Conservation (phyloP, 352 stramenopile species). For the Globisporangium perplexum region DNA sequence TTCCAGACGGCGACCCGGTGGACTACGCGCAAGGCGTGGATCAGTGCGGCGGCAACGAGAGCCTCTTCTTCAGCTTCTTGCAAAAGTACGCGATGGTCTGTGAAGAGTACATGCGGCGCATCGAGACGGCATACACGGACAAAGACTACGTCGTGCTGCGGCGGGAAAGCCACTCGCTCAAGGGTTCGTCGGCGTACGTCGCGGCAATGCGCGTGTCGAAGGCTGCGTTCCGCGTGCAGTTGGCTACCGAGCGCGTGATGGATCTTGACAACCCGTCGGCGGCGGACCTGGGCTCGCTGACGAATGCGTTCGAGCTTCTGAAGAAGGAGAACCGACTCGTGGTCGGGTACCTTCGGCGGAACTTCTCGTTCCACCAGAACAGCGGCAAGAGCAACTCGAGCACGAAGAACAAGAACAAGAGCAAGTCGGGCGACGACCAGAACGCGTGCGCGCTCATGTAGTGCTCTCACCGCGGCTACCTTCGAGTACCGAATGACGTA, state of each 20-base stretch:
- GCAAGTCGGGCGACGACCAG: constrained; percentile 33
- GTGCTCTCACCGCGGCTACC: neutral
- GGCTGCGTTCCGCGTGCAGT: constrained; percentile 70
- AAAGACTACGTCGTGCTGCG: constrained; percentile 60
- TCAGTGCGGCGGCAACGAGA: constrained; percentile 78
- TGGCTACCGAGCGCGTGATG: constrained; percentile 76
- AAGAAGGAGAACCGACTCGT: constrained; percentile 70
- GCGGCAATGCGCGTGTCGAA: constrained; percentile 81
- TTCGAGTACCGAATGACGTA: constrained; percentile 4
- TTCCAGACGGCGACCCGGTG: constrained; percentile 72
- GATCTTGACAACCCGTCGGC: constrained; percentile 27
- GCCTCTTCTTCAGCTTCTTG: constrained; percentile 74
- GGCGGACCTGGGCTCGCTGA: constrained; percentile 29
- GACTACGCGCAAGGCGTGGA: constrained; percentile 78
- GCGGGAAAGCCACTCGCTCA: constrained; percentile 80
- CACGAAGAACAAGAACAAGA: constrained; percentile 12
- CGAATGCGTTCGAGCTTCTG: constrained; percentile 50
- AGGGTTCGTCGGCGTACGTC: constrained; percentile 83
- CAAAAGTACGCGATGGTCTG: constrained; percentile 73
- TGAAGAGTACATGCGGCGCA: constrained; percentile 72
- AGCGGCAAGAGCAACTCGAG: constrained; percentile 16
- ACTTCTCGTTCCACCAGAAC: constrained; percentile 71
- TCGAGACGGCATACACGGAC: constrained; percentile 50
- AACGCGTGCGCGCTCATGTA: constrained; percentile 72
- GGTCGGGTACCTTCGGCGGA: constrained; percentile 72